Conservation (phyloP, 371 early-diverging fungal species). For the Apophysomyces elegans region DNA sequence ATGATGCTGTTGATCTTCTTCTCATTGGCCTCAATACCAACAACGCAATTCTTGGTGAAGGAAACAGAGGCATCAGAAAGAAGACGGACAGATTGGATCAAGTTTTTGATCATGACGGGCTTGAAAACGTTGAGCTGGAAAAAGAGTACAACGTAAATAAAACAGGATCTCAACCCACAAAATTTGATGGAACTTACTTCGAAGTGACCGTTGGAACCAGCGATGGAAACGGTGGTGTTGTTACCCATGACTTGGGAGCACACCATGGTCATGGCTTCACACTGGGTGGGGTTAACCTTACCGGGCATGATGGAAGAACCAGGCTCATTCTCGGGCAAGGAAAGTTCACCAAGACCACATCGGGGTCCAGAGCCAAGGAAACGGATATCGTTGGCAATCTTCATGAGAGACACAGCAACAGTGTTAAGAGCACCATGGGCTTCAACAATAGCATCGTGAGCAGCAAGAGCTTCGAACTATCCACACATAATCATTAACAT, state of each 20-base stretch:
- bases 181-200: constrained; percentile 45
- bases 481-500: background rate
- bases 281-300: constrained; percentile 93
- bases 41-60: constrained; percentile 86
- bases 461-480: constrained; percentile 87
- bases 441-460: constrained; percentile 90
- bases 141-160: background rate
- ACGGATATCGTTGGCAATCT: constrained; percentile 92
- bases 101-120: constrained; percentile 89
- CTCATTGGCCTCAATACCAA: constrained; percentile 82
- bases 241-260: constrained; percentile 92
- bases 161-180: background rate
- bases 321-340: constrained; percentile 90
- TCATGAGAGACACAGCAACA: constrained; percentile 84
- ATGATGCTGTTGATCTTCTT: constrained; percentile 74
- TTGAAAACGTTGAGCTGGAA: constrained; percentile 87
- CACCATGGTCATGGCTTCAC: constrained; percentile 94
- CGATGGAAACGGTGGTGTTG: constrained; percentile 79
- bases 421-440: constrained; percentile 86
- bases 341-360: constrained; percentile 88
- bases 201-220: constrained; percentile 89
- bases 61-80: constrained; percentile 78
- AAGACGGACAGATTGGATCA: constrained; percentile 80
- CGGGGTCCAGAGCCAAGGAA: constrained; percentile 90
- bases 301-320: constrained; percentile 95